Conservation (phyloP, 176 grass and related monocot genomes). For the Saccharum spontaneum region DNA sequence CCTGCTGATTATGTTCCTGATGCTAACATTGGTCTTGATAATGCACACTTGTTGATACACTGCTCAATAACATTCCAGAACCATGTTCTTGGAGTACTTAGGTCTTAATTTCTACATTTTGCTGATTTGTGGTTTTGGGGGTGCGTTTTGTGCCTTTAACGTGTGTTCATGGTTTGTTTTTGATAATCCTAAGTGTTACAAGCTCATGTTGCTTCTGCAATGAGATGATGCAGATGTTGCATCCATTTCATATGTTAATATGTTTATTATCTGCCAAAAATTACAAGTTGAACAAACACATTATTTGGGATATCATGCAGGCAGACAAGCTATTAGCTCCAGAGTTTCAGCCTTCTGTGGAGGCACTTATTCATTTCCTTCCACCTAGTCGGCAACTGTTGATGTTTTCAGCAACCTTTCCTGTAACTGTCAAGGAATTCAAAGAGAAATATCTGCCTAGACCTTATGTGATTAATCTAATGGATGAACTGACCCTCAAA, state of each 20-base stretch:
- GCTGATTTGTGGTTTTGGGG: not conserved
- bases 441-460: conserved; percentile 69
- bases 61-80: not conserved
- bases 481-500: conserved; percentile 73
- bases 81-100: not conserved
- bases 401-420: conserved; percentile 77
- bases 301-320: conserved; percentile 42
- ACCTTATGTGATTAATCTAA: conserved; percentile 75
- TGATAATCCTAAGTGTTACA: not conserved
- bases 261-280: not conserved
- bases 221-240: not conserved
- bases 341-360: conserved; percentile 90
- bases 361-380: conserved; percentile 71
- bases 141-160: not conserved
- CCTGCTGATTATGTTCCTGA: not conserved
- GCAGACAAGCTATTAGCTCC: conserved; percentile 87
- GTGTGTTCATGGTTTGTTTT: not conserved
- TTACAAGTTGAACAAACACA: not conserved
- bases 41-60: not conserved
- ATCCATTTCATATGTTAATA: not conserved
- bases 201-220: not conserved
- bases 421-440: conserved; percentile 67
- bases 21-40: not conserved
- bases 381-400: conserved; percentile 66
- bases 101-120: not conserved